Evolutionary conservation across 371 early-diverging fungal genomes (phyloP).

Genomic region (Chytridium lagenaria): DNA sequence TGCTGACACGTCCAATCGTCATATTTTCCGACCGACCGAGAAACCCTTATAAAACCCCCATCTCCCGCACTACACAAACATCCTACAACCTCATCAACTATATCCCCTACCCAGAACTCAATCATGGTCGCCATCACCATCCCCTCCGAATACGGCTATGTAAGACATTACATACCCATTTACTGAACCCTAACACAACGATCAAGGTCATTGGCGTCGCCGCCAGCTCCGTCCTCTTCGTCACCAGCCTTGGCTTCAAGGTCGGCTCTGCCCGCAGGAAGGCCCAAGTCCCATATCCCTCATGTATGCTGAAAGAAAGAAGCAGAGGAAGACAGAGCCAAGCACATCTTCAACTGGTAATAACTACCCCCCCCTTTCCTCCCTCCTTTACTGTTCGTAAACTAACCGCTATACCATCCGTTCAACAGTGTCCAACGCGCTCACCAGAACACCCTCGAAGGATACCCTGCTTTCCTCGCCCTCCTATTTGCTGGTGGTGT

Average conservation of each 20-base stretch:
- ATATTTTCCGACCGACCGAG: too few relatives aligned
- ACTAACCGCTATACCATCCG: too few relatives aligned
- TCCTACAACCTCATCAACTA: too few relatives aligned
- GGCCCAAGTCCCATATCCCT: conserved; percentile 68
- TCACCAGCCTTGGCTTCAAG: conserved; percentile 57
- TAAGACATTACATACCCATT: conserved; percentile 36
- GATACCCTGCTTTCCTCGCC: conserved; percentile 42
- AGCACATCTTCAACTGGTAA: conserved; percentile 57
- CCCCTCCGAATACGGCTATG: conserved; percentile 67
- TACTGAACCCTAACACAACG: conserved; percentile 9
- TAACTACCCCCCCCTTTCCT: background rate
- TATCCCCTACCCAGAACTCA: too few relatives aligned
- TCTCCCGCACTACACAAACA: too few relatives aligned
- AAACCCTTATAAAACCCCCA: too few relatives aligned
- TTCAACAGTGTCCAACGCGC: conserved; percentile 75
- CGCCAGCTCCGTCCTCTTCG: conserved; percentile 49
- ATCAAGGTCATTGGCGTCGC: conserved; percentile 50
- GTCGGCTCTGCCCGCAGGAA: conserved; percentile 65
- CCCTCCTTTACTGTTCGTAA: too few relatives aligned
- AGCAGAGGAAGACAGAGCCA: conserved; percentile 63
- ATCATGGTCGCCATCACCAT: conserved; percentile 57
- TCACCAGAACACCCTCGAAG: conserved; percentile 65
- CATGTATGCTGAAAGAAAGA: conserved; percentile 67
- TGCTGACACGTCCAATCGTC: too few relatives aligned
- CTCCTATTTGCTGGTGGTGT: conserved; percentile 55